A percentile compares a stretch with the other conserved stretches of the same genome.
These are phyloP conservation scores for Globisporangium paroecandrum DNA, from an alignment of 352 stramenopile species.

Conservation along the genomic window DNA sequence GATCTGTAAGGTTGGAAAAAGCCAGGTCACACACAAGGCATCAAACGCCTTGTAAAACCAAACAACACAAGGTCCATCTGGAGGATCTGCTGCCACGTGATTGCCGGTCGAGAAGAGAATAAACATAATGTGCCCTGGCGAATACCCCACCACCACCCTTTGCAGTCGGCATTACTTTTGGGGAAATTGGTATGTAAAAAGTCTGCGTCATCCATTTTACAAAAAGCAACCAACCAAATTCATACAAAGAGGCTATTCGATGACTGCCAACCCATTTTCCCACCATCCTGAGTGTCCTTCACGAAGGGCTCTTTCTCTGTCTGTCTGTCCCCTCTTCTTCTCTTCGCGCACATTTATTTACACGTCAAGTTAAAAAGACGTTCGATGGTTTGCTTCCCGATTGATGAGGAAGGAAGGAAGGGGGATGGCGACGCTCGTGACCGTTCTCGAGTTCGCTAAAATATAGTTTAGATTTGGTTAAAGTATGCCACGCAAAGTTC, in stretches of 20 bases:
- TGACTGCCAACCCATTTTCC: background rate
- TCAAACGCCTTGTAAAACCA: background rate
- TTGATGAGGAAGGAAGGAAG: background rate
- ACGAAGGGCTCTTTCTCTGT: background rate
- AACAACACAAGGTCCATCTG: background rate
- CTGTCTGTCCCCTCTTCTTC: too few relatives aligned
- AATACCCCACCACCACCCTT: background rate
- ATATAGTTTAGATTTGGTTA: background rate
- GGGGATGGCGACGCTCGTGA: too few relatives aligned
- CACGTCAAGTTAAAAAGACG: constrained; percentile 1
- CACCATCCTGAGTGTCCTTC: background rate
- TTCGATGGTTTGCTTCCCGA: background rate
- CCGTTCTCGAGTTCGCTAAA: too few relatives aligned
- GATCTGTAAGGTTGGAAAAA: background rate
- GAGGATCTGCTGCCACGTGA: background rate
- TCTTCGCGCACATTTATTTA: too few relatives aligned
- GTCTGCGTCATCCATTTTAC: background rate
- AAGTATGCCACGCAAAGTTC: background rate
- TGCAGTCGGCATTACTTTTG: background rate
- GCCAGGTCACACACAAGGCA: background rate
- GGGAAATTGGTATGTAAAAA: background rate
- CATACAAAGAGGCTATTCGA: background rate
- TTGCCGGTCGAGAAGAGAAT: background rate
- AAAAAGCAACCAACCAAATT: background rate
- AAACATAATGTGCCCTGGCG: background rate